Base-by-base conservation (phyloP, 768 basidiomycete genomes). In the Gyrodon lividus region DNA sequence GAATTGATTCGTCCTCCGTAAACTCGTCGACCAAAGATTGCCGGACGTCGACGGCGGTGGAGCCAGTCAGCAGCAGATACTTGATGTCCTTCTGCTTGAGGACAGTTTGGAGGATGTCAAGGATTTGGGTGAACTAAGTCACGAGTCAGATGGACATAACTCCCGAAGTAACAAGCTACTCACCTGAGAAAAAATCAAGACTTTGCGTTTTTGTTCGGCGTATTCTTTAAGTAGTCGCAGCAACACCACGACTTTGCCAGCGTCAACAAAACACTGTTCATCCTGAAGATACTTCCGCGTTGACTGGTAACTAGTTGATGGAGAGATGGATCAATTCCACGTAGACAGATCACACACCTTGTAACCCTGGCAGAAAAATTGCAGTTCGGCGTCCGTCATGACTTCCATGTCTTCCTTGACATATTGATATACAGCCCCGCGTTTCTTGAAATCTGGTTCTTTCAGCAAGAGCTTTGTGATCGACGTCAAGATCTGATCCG, bases 401-500 rank as follows among this genome's bases (percentile, higher is more conserved):
- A 97, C 87, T 59, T 89, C 83, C 89, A 99, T 92, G 69, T 99
- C 97, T 68, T 99, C 97, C 65, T 92, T 91, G 45, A 99, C 92
- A 54, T 85, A 81, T 28, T 94, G 82, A 60, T 84, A 90, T 39
- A 89, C 66, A 7, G 88, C 87, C 1, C 84, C 84, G 14, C 88
- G 82, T 67, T 85, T 89, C 71, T 83, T 88, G 71, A 93, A 98
- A 62, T 96, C 92, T 4, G 89, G 85, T 66, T 98, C 96, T 67
- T 92, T 92, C 66, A 98, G 70, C 46, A 97, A 77, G 46, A 86
- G 83, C 62, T 81, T 90, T 6, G 96, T 82, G 56, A 98, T 84
- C 2, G 81, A 75, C 20, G 79, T 77, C 58, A 99, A 69, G 40
- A 73, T 81, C 19, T 84, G 80, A 64, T 97, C 90, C 16, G 86